Base-by-base conservation (phyloP, 2,329 filamentous ascomycete genomes). In the Penicillium crustosum region DNA sequence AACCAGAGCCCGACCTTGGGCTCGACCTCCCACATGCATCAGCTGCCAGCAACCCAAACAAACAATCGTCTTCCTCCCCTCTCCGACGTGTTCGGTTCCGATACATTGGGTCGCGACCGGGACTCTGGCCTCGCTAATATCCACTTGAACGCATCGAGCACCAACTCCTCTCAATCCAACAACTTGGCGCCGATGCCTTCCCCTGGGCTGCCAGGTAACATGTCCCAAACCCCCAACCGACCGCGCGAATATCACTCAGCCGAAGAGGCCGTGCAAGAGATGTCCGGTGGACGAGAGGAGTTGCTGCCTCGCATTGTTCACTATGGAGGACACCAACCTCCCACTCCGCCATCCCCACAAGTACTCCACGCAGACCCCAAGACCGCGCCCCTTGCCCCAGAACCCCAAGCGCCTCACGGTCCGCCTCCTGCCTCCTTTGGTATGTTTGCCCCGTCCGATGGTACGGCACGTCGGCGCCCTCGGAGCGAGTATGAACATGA, bases 1-100 rank as follows among this genome's bases (percentile, higher is more conserved):
- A 93, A 93, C 71, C 90, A 93, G 61, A 88, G 90, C 8, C 92
- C 91, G 10, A 91, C 89, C 61, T 82, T 96, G 52, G 89, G 89
- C 21, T 91, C 88, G 70, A 92, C 88, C 1, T 93, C 90, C 23
- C 92, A 96, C 73, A 94, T 97, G 70, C 91, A 96, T 76, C 92
- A 96, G 71, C 83, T 93, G 4, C 91, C 91, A 12, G 92, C 91
- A 23, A 89, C 85, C 57, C 93, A 97, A 76, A 97, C 92, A 2
- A 88, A 86, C 75, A 97, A 97, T 75, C 89, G 93, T 35, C 83
- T 99, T 48, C 94, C 94, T 2, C 93, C 94, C 2, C 94, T 99
- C 57, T 89, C 91, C 38, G 94, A 97, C 71, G 94, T 99, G 15
- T 97, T 99, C 70, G 91, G 90, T 27, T 79, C 82, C 19, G 90